Base-by-base conservation (phyloP, 352 stramenopile genomes). In the Globisporangium okanoganense region DNA sequence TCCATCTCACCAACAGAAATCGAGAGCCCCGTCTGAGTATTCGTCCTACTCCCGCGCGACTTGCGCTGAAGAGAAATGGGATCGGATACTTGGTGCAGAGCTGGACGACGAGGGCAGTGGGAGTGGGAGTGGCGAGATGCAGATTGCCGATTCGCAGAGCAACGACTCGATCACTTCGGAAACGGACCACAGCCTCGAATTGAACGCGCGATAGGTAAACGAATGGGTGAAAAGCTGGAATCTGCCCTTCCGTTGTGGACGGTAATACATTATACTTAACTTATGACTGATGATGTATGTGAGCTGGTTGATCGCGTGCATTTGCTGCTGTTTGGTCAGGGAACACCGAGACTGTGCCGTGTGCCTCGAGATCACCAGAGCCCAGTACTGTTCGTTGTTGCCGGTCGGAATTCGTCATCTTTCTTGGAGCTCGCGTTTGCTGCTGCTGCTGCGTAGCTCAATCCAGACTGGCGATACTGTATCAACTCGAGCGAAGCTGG, bases 61-160 rank as follows among this genome's bases (percentile, higher is more conserved):
- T 0, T 76, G 47, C 31, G 78, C 71, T 3, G 82, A 91, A 68
- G 79, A 87, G 50, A 91, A 91, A 61, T 91, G 82, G 82, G 82
- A 91, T 65, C 73, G 72, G 27, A 91, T 91, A 51, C 68, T 91
- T 29, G 73, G 65, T 22, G 57, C 44, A 10, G 69, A 87, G 48
- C 58, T 82, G 16, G 68, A 73, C 29, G 54, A 58, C 29, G 56
- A 54, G 13, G 44, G 47, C 9, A 62, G 51, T 22, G 62, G 48
- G 16, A 31, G 36, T 33, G 57, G 20, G 20, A 52, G 33, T 9
- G 56, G 43, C 41, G 36, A 56, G 35, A 62, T 57, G 41, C 44
- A 62, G 44, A 41, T 49, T 36, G 48, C 41, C 4, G 33, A 56
- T 35, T 61, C 53, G n/a, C 43, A 66, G 44, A 47, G 35, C 45